Conservation (phyloP, 352 stramenopile species). For the Phytopythium sindhum region DNA sequence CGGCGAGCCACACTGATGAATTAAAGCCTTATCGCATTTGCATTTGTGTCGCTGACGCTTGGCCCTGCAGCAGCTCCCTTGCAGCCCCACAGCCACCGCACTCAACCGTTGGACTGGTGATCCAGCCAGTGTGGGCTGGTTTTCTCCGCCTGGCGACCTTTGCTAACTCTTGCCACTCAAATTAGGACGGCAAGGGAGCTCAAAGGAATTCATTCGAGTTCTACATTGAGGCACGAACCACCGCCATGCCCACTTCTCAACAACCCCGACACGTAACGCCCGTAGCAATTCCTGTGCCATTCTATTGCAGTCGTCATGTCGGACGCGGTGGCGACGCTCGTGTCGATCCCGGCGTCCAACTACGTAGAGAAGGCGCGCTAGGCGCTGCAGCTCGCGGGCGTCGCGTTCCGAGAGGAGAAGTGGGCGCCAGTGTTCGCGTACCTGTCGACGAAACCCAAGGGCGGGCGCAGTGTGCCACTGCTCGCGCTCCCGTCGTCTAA, state of each 20-base stretch:
- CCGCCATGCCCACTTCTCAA: background rate
- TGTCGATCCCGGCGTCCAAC: constrained; percentile 56
- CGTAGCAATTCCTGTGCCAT: background rate
- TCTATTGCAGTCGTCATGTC: background rate
- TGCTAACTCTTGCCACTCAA: too few species aligned
- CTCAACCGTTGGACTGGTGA: too few species aligned
- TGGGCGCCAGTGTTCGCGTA: constrained; percentile 44
- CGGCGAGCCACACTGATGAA: too few species aligned
- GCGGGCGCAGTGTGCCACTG: constrained; percentile 39
- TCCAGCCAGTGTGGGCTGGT: too few species aligned
- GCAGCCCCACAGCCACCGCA: too few species aligned
- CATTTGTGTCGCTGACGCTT: too few species aligned
- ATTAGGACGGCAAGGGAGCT: too few species aligned
- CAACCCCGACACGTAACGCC: background rate
- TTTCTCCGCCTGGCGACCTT: too few species aligned
- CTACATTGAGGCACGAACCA: too few species aligned
- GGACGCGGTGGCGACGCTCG: constrained; percentile 16
- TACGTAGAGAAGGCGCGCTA: constrained; percentile 62
- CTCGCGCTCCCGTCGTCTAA: constrained; percentile 16
- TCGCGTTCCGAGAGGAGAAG: constrained; percentile 46
- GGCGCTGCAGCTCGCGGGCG: constrained; percentile 35
- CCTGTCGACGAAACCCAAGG: constrained; percentile 38
- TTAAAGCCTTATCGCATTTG: too few species aligned
- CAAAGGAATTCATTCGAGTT: too few species aligned
- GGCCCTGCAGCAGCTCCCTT: too few species aligned